phyloP scores from a whole-genome alignment of 2,329 filamentous ascomycete species.

The Reticulascus tulasneorum region DNA sequence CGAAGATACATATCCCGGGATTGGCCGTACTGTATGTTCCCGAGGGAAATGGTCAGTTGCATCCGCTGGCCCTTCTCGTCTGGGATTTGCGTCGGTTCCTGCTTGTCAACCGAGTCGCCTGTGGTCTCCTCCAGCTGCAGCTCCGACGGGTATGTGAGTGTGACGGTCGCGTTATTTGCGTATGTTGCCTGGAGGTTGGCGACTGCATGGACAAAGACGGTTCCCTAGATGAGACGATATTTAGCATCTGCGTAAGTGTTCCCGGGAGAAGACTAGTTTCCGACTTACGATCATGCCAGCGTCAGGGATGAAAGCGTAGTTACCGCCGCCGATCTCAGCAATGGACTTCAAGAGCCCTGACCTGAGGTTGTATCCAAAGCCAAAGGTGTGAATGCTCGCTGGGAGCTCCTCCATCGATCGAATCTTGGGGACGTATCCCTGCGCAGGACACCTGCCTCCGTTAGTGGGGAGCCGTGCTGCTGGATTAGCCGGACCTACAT shows the following conservation, averaged over 20 bases:
- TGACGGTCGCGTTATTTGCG: constrained; percentile 42
- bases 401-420: constrained; percentile 33
- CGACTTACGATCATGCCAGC: constrained; percentile 52
- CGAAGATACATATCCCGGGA: constrained; percentile 52
- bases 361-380: constrained; percentile 45
- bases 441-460: constrained; percentile 35
- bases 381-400: constrained; percentile 49
- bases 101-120: constrained; percentile 33
- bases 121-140: constrained; percentile 35
- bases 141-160: constrained; percentile 31
- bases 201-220: constrained; percentile 58
- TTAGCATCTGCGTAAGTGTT: neutral
- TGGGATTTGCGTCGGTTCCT: constrained; percentile 18
- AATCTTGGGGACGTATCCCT: constrained; percentile 54
- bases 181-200: constrained; percentile 59
- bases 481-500: constrained; percentile 29
- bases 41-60: constrained; percentile 36
- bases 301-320: constrained; percentile 59
- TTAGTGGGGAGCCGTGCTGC: too few relatives aligned
- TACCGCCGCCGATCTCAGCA: constrained; percentile 52
- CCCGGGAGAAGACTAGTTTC: neutral
- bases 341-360: constrained; percentile 57
- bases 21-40: constrained; percentile 58
- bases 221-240: constrained; percentile 34
- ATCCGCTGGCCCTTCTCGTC: constrained; percentile 7